Base-by-base conservation (phyloP, 257 asterid species). In the Nicotiana undulata region DNA sequence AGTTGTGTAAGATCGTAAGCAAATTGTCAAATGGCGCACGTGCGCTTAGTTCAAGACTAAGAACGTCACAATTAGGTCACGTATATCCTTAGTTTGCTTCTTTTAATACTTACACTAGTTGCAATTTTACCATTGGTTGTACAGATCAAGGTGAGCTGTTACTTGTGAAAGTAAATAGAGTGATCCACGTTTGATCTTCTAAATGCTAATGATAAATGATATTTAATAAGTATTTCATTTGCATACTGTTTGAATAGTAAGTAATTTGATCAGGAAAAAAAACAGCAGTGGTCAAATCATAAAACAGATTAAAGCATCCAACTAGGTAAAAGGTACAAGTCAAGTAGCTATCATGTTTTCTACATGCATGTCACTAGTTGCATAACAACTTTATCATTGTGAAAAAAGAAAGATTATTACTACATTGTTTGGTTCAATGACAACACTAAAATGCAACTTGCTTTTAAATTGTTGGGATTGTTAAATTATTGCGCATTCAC, bases 291-390 rank as follows among this genome's bases (percentile, higher is more conserved):
- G 61, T 49, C 79, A 74, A 49, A 49, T 74, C 44, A 74, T 22
- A 17, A 49, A 24, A 59, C 40, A 74, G 16, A 49, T 74, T 3
- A 49, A 74, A 49, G 61, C 49, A 49, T 74, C 44, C 61, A 46
- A 49, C 49, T 49, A 49, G 79, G 79, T 74, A 74, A 32, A 74
- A 16, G 60, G 61, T 74, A 74, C 61, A 24, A 74, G 79, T 49
- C 44, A 74, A 74, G 79, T 74, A 46, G 79, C 61, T 49, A 74
- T 49, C 79, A 74, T 49, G 79, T 74, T 24, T 49, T 74, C 17
- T 46, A 74, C 79, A 49, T 74, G 79, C 77, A 70, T 44, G 77
- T 44, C 77, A 44, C 77, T 70, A 68, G 76, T 29, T 68, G 56
- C 77, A 70, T 70, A 44, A 18, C 15, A 22, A 60, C 78, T 44